These are phyloP conservation scores for Solanum okadae DNA, from an alignment of 257 asterid genomes.

Conservation along the genomic window DNA sequence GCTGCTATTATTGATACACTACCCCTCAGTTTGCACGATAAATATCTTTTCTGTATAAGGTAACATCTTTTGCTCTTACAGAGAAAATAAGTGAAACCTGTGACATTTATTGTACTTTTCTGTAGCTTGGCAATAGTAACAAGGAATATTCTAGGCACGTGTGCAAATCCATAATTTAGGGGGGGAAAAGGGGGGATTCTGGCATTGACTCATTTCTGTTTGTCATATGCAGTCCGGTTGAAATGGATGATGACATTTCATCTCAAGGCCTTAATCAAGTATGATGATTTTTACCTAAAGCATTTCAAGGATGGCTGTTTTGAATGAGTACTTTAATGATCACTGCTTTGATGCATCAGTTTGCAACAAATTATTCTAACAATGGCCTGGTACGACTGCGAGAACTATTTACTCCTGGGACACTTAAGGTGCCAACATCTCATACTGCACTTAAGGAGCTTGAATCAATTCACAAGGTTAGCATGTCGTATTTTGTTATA, in stretches of 20 bases:
- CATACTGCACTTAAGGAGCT: constrained; percentile 77
- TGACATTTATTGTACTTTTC: not conserved
- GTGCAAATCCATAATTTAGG: not conserved
- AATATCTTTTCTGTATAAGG: constrained; percentile 81
- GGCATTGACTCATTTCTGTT: constrained; percentile 2
- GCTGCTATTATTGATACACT: constrained; percentile 83
- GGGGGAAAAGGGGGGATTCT: not conserved
- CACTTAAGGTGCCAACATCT: constrained; percentile 64
- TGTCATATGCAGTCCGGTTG: constrained; percentile 70
- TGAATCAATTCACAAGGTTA: constrained; percentile 96
- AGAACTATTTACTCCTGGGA: constrained; percentile 89
- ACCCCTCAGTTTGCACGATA: constrained; percentile 69
- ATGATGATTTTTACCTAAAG: constrained; percentile 5
- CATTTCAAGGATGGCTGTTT: not conserved
- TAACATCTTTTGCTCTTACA: constrained; percentile 12
- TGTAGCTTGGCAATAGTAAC: not conserved
- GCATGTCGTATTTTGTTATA: not conserved
- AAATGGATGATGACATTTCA: constrained; percentile 71
- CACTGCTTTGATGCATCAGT: constrained; percentile 34
- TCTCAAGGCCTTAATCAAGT: constrained; percentile 94
- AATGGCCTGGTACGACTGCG: constrained; percentile 57
- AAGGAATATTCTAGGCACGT: not conserved
- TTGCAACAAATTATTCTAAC: constrained; percentile 66
- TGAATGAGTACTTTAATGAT: not conserved
- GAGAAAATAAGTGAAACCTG: not conserved